phyloP scores from a whole-genome alignment of 208 protist species.

The Herpetomonas samuelpessoai region DNA sequence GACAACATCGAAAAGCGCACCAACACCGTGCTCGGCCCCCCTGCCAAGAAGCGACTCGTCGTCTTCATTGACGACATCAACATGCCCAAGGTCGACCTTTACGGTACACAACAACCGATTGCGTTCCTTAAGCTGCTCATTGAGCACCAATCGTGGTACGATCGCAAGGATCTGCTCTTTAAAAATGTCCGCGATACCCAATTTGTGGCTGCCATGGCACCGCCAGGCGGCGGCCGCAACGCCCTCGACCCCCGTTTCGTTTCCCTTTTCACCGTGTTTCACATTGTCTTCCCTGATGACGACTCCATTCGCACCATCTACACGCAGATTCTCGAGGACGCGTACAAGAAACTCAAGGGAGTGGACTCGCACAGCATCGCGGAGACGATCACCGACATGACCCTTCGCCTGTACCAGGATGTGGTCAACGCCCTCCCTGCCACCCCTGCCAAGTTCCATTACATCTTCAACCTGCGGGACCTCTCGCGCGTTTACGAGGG shows the following conservation, averaged over 20 bases:
- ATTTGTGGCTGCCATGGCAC: constrained; percentile 97
- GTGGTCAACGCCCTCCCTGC: constrained; percentile 93
- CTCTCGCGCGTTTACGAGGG: constrained; percentile 98
- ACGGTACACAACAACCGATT: constrained; percentile 99
- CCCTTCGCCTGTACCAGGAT: constrained; percentile 92
- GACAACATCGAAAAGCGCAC: constrained; percentile 97
- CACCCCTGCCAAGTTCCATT: constrained; percentile 99
- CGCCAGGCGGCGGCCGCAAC: constrained; percentile 96
- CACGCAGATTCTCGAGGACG: constrained; percentile 91
- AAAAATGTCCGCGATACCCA: constrained; percentile 96
- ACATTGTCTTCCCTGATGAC: constrained; percentile 96
- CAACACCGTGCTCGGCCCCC: constrained; percentile 94
- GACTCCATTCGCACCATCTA: constrained; percentile 97
- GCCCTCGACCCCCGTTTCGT: constrained; percentile 97
- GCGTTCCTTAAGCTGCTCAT: constrained; percentile 98
- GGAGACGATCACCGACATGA: constrained; percentile 88
- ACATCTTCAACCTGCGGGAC: constrained; percentile 99
- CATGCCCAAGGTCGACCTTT: constrained; percentile 98
- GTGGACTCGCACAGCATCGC: constrained; percentile 32
- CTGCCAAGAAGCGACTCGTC: constrained; percentile 94
- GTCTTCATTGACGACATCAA: constrained; percentile 99
- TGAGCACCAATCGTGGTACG: constrained; percentile 96
- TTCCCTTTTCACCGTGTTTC: constrained; percentile 97
- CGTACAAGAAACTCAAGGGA: constrained; percentile 75
- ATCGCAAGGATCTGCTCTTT: constrained; percentile 96